These are phyloP conservation scores for Penicillium sp. DNA, from an alignment of 2,329 filamentous ascomycete species.

Conservation along the genomic window DNA sequence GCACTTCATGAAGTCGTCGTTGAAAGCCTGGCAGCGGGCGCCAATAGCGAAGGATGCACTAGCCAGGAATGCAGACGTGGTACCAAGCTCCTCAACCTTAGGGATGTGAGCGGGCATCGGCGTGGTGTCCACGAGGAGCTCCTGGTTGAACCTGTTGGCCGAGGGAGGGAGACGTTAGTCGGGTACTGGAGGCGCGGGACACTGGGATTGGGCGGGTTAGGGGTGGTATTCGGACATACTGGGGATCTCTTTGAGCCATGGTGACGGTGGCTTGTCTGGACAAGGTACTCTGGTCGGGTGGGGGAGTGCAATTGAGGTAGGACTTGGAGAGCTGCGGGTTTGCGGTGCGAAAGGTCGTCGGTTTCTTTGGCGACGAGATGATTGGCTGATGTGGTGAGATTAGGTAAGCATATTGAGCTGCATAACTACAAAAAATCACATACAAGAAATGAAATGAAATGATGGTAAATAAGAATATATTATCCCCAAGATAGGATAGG, in stretches of 20 bases:
- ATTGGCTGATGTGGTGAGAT: slow-evolving; percentile 28
- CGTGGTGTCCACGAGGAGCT: slow-evolving; percentile 89
- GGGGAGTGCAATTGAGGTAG: slow-evolving; percentile 19
- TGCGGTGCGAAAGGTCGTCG: slow-evolving; percentile 32
- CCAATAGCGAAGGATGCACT: slow-evolving; percentile 97
- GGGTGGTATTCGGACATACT: slow-evolving; percentile 20
- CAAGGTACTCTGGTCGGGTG: slow-evolving; percentile 11
- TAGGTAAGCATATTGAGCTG: slow-evolving; percentile 18
- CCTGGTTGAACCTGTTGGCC: slow-evolving; percentile 76
- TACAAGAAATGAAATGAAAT: not conserved
- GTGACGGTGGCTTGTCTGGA: slow-evolving; percentile 20
- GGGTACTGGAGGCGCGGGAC: slow-evolving; percentile 3
- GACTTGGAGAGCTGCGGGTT: slow-evolving; percentile 25
- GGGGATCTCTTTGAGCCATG: slow-evolving; percentile 32
- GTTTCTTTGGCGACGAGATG: slow-evolving; percentile 30
- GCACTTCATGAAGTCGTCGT: slow-evolving; percentile 99
- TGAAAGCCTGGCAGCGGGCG: slow-evolving; percentile 87
- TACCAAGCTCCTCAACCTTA: slow-evolving; percentile 86
- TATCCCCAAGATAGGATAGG: not conserved
- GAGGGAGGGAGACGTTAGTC: slow-evolving; percentile 20
- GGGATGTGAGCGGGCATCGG: slow-evolving; percentile 89
- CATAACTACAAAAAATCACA: not conserved
- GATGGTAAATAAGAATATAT: too few species aligned
- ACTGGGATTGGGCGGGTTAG: not conserved
- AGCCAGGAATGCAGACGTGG: slow-evolving; percentile 84